A percentile compares a stretch with the other conserved stretches of the same genome.
These are phyloP conservation scores for Medicago truncatula DNA, from an alignment of 306 rosid genomes.

Conservation along the genomic window DNA sequence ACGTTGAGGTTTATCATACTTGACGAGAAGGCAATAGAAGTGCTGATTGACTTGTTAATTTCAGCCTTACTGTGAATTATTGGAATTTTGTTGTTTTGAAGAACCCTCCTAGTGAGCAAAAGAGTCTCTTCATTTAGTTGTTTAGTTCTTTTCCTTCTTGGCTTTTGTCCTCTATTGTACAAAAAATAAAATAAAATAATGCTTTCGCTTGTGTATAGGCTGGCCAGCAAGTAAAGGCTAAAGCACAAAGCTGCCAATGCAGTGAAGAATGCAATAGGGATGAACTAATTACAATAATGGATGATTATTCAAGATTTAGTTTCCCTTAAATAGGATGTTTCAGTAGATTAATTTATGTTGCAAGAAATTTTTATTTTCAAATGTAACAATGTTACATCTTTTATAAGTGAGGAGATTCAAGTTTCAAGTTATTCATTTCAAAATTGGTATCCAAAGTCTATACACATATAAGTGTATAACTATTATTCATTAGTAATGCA, in stretches of 20 bases:
- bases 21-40: too few species aligned
- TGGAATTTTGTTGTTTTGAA: too few species aligned
- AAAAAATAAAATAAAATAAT: neutral
- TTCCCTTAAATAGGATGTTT: slow-evolving; percentile 32
- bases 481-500: too few species aligned
- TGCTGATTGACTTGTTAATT: too few species aligned
- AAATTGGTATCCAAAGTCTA: neutral
- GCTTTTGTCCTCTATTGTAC: too few species aligned
- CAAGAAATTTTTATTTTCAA: slow-evolving; percentile 9
- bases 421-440: neutral
- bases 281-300: slow-evolving; percentile 46
- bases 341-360: neutral
- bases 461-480: neutral
- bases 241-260: slow-evolving; percentile 60
- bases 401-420: neutral
- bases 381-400: slow-evolving; percentile 9
- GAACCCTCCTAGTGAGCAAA: too few species aligned
- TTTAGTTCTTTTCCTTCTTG: too few species aligned
- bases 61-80: too few species aligned
- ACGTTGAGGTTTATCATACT: too few species aligned
- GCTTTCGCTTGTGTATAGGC: slow-evolving; percentile 35
- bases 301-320: slow-evolving; percentile 7
- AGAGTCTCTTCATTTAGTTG: too few species aligned
- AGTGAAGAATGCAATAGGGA: slow-evolving; percentile 73
- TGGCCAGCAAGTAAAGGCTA: slow-evolving; percentile 54